Evolutionary conservation across 345 rosid genomes (phyloP).

Genomic region (Syzygium grande): DNA sequence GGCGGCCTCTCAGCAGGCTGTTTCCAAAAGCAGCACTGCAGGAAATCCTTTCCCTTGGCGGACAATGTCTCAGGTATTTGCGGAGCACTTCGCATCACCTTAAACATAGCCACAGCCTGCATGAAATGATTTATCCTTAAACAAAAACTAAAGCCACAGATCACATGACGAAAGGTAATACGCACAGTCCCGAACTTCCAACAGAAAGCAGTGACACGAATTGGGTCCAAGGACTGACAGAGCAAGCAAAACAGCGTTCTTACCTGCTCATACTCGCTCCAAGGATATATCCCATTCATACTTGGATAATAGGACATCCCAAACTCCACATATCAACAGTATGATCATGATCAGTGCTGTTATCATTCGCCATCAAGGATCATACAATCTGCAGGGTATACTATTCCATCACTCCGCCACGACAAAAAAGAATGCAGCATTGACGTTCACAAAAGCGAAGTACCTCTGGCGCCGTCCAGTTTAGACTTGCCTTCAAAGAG

Average conservation of each 20-base stretch:
- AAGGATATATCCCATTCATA: constrained; percentile 88
- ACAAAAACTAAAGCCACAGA: neutral
- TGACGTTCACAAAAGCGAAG: neutral
- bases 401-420: constrained; percentile 76
- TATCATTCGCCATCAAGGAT: neutral
- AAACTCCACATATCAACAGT: neutral
- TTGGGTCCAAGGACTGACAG: neutral
- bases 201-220: neutral
- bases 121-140: neutral
- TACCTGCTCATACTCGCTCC: constrained; percentile 92
- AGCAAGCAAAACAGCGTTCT: constrained; percentile 4
- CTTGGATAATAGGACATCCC: constrained; percentile 41
- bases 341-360: neutral
- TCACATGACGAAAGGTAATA: neutral
- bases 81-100: constrained; percentile 66
- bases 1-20: constrained; percentile 77
- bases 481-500: neutral
- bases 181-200: neutral
- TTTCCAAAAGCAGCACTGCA: constrained; percentile 57
- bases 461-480: neutral
- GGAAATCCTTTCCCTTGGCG: constrained; percentile 71
- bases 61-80: constrained; percentile 67
- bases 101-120: constrained; percentile 89
- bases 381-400: constrained; percentile 26
- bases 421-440: constrained; percentile 4